A percentile compares a stretch with the other conserved stretches of the same genome.
phyloP scores from a whole-genome alignment of 2,329 filamentous ascomycete genomes.

The Ramichloridium luteum region DNA sequence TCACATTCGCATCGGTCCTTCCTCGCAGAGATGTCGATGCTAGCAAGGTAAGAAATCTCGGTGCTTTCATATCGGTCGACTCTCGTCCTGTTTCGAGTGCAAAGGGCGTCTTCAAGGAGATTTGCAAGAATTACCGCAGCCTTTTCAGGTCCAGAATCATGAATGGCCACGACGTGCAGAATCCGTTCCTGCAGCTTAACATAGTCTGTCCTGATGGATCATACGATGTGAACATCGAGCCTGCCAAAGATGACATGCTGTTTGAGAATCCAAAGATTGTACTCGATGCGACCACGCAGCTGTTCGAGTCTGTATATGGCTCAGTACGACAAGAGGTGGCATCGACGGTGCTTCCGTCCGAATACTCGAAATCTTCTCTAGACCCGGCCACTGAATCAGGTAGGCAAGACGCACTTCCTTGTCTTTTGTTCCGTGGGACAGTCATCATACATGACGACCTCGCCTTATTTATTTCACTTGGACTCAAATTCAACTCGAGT shows the following conservation, averaged over 20 bases:
- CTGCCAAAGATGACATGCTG: conserved; percentile 59
- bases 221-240: conserved; percentile 63
- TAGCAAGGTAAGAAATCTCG: conserved; percentile 29
- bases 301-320: conserved; percentile 30
- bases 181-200: conserved; percentile 52
- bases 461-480: no score
- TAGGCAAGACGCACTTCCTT: no score
- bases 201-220: conserved; percentile 48
- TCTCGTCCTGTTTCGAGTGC: conserved; percentile 48
- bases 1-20: conserved; percentile 46
- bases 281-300: conserved; percentile 29
- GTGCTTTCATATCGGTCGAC: conserved; percentile 56
- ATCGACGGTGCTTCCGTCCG: no score
- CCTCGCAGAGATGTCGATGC: conserved; percentile 38
- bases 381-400: no score
- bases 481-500: no score
- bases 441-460: no score
- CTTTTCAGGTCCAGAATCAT: conserved; percentile 47
- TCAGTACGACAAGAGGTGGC: no score
- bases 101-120: conserved; percentile 47
- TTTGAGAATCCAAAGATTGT: conserved; percentile 46
- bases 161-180: conserved; percentile 41
- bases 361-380: no score
- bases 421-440: no score
- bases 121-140: conserved; percentile 44